phyloP scores from a whole-genome alignment of 2,329 filamentous ascomycete species.

The Calycina marina region DNA sequence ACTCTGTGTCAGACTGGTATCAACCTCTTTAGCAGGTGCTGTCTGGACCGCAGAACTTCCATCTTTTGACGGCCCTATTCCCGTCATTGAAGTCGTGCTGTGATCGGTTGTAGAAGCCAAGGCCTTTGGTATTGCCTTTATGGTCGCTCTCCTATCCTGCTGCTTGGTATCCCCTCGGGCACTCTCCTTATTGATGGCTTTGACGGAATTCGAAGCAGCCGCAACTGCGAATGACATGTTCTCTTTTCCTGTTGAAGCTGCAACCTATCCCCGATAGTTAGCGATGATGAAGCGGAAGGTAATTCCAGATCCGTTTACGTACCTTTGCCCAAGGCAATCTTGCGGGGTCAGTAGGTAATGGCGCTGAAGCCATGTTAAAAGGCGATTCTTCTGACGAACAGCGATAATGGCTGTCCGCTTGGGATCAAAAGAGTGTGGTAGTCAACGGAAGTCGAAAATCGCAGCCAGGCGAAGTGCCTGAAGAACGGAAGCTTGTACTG shows the following conservation, averaged over 20 bases:
- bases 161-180: constrained; percentile 4
- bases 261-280: too few relatives aligned
- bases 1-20: constrained; percentile 20
- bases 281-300: too few relatives aligned
- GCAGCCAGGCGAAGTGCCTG: constrained; percentile 19
- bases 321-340: constrained; percentile 70
- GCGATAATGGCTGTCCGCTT: neutral
- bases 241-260: constrained; percentile 31
- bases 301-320: too few relatives aligned
- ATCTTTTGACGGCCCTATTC: constrained; percentile 2
- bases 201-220: constrained; percentile 19
- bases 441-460: constrained; percentile 20
- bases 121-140: too few relatives aligned
- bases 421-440: constrained; percentile 18
- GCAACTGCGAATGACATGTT: constrained; percentile 21
- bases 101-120: too few relatives aligned
- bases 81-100: too few relatives aligned
- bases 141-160: too few relatives aligned
- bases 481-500: constrained; percentile 12
- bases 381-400: constrained; percentile 3
- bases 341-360: constrained; percentile 31
- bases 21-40: constrained; percentile 25
- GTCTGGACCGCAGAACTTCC: constrained; percentile 2
- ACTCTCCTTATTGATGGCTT: constrained; percentile 17
- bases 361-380: constrained; percentile 31